These are phyloP conservation scores for Chaetomium tenue DNA, from an alignment of 495 filamentous ascomycete species.

Conservation along the genomic window DNA sequence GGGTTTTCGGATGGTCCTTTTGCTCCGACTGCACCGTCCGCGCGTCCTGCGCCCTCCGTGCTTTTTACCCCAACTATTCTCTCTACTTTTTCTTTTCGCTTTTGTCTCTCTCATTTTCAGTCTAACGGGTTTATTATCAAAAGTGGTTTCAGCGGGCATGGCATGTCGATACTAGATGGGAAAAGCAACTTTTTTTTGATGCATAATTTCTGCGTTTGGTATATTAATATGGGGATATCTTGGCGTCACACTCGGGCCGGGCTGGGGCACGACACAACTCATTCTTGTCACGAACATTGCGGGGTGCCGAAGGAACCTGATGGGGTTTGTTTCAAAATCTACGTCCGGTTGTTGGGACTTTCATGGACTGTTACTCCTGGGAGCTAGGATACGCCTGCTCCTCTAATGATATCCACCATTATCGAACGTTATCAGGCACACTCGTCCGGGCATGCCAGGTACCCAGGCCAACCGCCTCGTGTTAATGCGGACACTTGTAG, in stretches of 20 bases:
- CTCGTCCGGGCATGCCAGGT: background rate
- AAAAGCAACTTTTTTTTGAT: conserved; percentile 18
- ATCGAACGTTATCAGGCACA: background rate
- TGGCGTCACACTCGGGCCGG: conserved; percentile 10
- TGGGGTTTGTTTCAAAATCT: conserved; percentile 2
- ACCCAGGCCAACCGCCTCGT: background rate
- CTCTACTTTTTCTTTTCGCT: background rate
- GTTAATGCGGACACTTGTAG: background rate
- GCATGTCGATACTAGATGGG: conserved; percentile 17
- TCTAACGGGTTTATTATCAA: conserved; percentile 7
- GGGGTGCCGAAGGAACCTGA: conserved; percentile 4
- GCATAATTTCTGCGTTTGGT: conserved; percentile 4
- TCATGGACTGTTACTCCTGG: background rate
- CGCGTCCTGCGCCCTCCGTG: background rate
- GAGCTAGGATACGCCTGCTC: background rate
- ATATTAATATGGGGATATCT: background rate
- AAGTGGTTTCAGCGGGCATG: conserved; percentile 21
- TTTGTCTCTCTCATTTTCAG: conserved; percentile 10
- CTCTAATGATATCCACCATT: conserved; percentile 6
- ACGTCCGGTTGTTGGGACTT: conserved; percentile 5
- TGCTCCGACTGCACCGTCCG: background rate
- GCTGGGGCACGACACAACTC: conserved; percentile 3
- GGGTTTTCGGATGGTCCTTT: conserved; percentile 7
- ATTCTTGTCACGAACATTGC: background rate
- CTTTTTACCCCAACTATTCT: background rate